Base-by-base conservation (phyloP, 106 monocot species). In the Apostasia shenzhenica region DNA sequence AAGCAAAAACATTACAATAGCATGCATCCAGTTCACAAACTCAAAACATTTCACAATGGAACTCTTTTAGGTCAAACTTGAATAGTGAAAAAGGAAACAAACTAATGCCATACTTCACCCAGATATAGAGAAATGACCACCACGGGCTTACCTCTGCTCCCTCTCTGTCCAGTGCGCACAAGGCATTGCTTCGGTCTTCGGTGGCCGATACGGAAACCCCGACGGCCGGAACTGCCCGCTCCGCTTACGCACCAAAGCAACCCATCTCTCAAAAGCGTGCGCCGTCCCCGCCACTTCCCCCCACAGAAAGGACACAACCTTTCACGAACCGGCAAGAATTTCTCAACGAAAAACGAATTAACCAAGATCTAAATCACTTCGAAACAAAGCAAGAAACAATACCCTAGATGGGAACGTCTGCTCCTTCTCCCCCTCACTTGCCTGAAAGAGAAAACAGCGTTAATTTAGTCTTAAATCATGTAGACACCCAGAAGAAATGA, bases 191-290 rank as follows among this genome's bases (percentile, higher is more conserved):
- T 54, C 75, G 5, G 3, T 8, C 51, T 69, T 76, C 4, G 49
- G 39, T 41, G 68, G 45, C 7, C 75, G 67, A 48, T 76, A 43
- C 11, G 75, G 75, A 76, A 76, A 76, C 2, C 75, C 75, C 52
- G 75, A 76, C n/a, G 68, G 75, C 68, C 49, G 58, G 67, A 54
- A 69, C 7, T 54, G 42, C 49, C 69, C 68, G 42, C 75, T 76
- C 61, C 75, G 48, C 51, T 68, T 69, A 48, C 75, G 59, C 61
- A 76, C 68, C 41, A 76, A 58, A 62, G 75, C 75, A 5, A 76
- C 68, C 75, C 75, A 76, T 61, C 46, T 61, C 68, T 76, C 75
- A 45, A 76, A 53, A 37, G 59, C 8, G 53, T 76, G 68, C 11
- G 40, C 59, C 14, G 59, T 75, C 26, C 13, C 75, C 1, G 66